phyloP scores from a whole-genome alignment of 331 rosid species.

The Saraca asoca region DNA sequence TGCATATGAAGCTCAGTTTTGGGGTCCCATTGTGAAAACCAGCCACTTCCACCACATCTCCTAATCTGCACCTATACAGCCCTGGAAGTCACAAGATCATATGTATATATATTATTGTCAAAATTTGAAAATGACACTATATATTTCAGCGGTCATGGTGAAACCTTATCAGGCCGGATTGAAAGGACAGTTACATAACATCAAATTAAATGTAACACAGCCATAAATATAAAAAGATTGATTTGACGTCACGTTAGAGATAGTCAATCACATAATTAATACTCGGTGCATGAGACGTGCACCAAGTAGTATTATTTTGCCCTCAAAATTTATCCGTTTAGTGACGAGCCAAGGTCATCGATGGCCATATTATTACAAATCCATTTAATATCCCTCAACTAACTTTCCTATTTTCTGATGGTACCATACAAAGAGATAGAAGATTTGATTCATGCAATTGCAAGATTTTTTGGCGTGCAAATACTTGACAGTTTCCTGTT shows the following conservation, averaged over 20 bases:
- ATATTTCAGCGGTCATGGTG: constrained; percentile 1
- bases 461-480: constrained; percentile 1
- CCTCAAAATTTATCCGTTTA: too few relatives aligned
- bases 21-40: constrained; percentile 82
- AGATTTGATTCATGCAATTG: not conserved
- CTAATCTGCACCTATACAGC: constrained; percentile 75
- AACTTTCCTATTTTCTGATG: not conserved
- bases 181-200: constrained; percentile 29
- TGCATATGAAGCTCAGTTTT: constrained; percentile 71
- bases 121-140: constrained; percentile 31
- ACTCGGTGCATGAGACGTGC: too few relatives aligned
- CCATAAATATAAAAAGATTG: not conserved
- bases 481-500: constrained; percentile 13
- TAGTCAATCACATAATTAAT: too few relatives aligned
- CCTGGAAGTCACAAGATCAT: constrained; percentile 44
- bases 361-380: too few relatives aligned
- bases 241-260: too few relatives aligned
- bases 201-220: constrained; percentile 5
- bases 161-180: constrained; percentile 26
- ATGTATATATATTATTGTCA: not conserved
- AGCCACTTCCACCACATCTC: constrained; percentile 90
- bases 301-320: too few relatives aligned
- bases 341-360: too few relatives aligned
- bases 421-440: not conserved
- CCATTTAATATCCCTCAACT: not conserved